A percentile compares a stretch with the other conserved stretches of the same genome.
These are phyloP conservation scores for Cetradonia linearis DNA, from an alignment of 495 filamentous ascomycete species.

Conservation along the genomic window DNA sequence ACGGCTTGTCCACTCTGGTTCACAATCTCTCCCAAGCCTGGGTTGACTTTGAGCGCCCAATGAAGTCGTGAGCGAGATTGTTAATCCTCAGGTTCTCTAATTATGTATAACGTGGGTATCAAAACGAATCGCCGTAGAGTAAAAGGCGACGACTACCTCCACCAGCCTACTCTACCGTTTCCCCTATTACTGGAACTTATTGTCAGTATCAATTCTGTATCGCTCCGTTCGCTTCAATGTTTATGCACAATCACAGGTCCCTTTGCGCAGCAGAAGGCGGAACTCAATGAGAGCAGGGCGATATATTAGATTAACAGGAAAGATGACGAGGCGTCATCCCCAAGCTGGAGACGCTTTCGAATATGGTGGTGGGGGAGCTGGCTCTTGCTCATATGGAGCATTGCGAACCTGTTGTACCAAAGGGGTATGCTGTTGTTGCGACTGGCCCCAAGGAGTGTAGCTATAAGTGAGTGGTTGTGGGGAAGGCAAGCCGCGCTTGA, in stretches of 20 bases:
- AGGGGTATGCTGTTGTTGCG: not conserved
- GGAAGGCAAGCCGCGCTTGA: not conserved
- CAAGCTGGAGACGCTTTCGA: slow-evolving; percentile 3
- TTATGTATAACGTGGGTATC: not conserved
- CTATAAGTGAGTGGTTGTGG: not conserved
- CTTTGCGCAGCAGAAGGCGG: not conserved
- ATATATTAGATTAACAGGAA: not conserved
- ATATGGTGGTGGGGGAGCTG: not conserved
- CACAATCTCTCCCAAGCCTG: not conserved
- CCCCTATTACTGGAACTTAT: not conserved
- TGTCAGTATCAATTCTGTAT: not conserved
- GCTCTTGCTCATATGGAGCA: not conserved
- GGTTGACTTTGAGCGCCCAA: not conserved
- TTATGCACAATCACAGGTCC: not conserved
- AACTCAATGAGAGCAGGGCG: not conserved
- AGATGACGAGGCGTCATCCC: not conserved
- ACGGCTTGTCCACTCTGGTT: not conserved
- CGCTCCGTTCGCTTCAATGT: not conserved
- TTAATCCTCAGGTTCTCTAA: not conserved
- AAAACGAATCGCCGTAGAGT: not conserved
- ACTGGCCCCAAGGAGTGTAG: not conserved
- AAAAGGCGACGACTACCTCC: not conserved
- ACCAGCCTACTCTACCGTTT: not conserved
- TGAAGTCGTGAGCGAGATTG: not conserved
- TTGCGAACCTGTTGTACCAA: not conserved